phyloP scores from a whole-genome alignment of 2,329 filamentous ascomycete genomes.

The Monosporascus sp. region DNA sequence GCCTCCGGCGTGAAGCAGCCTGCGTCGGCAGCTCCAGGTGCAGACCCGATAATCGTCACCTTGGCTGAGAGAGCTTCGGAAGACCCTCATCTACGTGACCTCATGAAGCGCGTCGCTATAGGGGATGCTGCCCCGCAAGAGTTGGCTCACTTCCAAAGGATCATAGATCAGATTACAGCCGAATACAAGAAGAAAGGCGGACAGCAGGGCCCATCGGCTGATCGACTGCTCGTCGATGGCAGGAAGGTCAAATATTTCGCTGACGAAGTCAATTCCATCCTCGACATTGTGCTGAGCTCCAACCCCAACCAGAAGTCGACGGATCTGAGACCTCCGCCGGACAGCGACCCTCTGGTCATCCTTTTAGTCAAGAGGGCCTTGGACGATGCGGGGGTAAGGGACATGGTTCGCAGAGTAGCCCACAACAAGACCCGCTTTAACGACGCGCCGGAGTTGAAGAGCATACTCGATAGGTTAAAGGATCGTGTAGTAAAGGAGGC shows the following conservation, averaged over 20 bases:
- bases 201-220: conserved; percentile 48
- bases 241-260: conserved; percentile 56
- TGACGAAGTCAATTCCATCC: conserved; percentile 51
- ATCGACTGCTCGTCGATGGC: conserved; percentile 49
- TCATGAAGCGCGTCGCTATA: conserved; percentile 80
- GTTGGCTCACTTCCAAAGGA: conserved; percentile 69
- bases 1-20: conserved; percentile 13
- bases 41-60: conserved; percentile 78
- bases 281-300: conserved; percentile 53
- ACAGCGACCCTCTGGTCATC: conserved; percentile 52
- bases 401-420: conserved; percentile 50
- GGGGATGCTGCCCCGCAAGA: conserved; percentile 68
- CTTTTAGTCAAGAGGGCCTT: conserved; percentile 52
- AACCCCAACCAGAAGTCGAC: conserved; percentile 52
- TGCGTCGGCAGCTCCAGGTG: conserved; percentile 27
- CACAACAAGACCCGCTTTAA: conserved; percentile 44
- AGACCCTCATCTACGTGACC: conserved; percentile 65
- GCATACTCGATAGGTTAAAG: conserved; percentile 43
- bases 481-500: conserved; percentile 36
- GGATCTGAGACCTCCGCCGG: conserved; percentile 47
- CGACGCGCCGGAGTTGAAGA: conserved; percentile 51
- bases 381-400: conserved; percentile 44
- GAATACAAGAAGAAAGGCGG: conserved; percentile 50
- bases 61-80: conserved; percentile 70
- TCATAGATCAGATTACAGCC: conserved; percentile 72